Evolutionary conservation across 345 rosid species (phyloP), one percentile per base, ranked within the genome.

Genomic region (Populus davidiana): DNA sequence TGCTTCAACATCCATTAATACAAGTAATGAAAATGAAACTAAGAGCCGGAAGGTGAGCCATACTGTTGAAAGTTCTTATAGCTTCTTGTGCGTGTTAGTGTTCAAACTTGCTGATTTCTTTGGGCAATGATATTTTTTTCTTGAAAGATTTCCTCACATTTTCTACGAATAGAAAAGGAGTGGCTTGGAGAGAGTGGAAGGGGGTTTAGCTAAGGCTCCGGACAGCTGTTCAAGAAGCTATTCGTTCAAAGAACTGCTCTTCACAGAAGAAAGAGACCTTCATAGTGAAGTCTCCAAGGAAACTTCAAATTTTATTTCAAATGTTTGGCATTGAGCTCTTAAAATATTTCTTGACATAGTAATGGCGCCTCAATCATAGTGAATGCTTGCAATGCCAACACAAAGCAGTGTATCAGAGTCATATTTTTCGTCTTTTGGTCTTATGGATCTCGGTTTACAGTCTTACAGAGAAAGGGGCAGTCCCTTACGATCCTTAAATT

Each of bases 181-280:
- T 47, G 67, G 77, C 64, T 71, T 79, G 77, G 81, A 84, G 39
- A 75, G 43, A 64, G 79, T 88, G 20, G 90, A 86, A 67, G 82
- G 75, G 25, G 85, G 59, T 36, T 83, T 91, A 65, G 86, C 80
- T 5, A 71, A 74, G 36, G 88, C 93, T 4, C 41, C 82, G 93
- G 66, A 81, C 79, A 5, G 88, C 83, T 1, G 89, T 88, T 75
- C 75, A 9, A 6, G 79, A 84, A 74, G 91, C 93, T 1, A 64
- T 81, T 67, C 78, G 70, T 64, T 50, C 39, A 27, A 84, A 78
- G 67, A 89, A 83, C 67, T 83, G 70, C 71, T 64, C 82, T 12
- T 84, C 91, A 16, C 75, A 83, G 16, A 76, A 82, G 10, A 56
- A 85, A 13, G 83, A 86, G 62, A 39, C 74, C 9, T 87, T 85